Evolutionary conservation across 768 basidiomycete genomes (phyloP).

Genomic region (Cystoderma amianthinum): DNA sequence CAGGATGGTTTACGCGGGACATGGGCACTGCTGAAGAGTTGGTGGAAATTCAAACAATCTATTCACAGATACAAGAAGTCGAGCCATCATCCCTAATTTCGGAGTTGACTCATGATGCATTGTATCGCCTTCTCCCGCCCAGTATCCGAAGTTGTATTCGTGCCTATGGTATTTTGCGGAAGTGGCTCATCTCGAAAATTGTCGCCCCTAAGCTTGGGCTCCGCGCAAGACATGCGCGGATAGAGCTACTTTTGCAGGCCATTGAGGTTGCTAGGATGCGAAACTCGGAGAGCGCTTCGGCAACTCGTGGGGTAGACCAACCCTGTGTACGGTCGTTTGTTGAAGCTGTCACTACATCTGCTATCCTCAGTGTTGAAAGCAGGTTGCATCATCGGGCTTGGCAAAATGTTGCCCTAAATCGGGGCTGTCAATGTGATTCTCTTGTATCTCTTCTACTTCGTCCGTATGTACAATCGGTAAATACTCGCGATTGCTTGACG

Average conservation of each 20-base stretch:
- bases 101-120: constrained; percentile 59
- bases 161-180: constrained; percentile 69
- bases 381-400: constrained; percentile 74
- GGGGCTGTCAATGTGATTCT: constrained; percentile 58
- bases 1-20: constrained; percentile 76
- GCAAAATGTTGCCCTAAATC: constrained; percentile 61
- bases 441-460: constrained; percentile 48
- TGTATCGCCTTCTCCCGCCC: constrained; percentile 73
- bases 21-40: constrained; percentile 44
- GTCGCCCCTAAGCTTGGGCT: constrained; percentile 59
- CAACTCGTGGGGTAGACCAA: constrained; percentile 38
- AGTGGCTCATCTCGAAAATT: constrained; percentile 71
- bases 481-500: constrained; percentile 46
- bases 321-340: constrained; percentile 75
- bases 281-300: constrained; percentile 35
- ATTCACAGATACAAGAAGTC: constrained; percentile 65
- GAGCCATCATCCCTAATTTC: constrained; percentile 68
- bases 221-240: constrained; percentile 57
- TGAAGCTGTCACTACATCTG: constrained; percentile 70
- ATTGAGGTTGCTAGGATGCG: constrained; percentile 70
- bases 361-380: constrained; percentile 72
- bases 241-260: constrained; percentile 65
- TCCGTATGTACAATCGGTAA: constrained; percentile 35
- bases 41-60: constrained; percentile 76
- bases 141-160: constrained; percentile 71